Conservation (phyloP, 2,329 filamentous ascomycete genomes). For the Teratosphaeria viscida region DNA sequence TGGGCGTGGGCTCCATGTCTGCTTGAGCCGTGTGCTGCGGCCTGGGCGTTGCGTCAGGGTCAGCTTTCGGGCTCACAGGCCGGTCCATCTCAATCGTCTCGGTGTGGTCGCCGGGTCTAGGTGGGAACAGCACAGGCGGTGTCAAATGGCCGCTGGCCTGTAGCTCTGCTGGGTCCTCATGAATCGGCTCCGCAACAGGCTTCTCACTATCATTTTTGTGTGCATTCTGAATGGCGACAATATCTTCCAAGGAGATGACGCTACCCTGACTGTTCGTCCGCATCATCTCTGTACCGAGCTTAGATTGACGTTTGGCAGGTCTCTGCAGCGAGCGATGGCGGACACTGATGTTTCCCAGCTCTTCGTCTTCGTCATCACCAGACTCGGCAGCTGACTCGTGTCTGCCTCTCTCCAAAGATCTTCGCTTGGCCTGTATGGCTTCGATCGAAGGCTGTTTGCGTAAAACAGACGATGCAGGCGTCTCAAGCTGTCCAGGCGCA, state of each 20-base stretch:
- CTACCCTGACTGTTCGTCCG: constrained; percentile 90
- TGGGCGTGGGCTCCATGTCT: constrained; percentile 34
- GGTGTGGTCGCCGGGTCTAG: constrained; percentile 30
- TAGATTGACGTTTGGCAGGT: constrained; percentile 49
- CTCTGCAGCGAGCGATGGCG: constrained; percentile 49
- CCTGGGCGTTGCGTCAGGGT: constrained; percentile 31
- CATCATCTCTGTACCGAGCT: constrained; percentile 96
- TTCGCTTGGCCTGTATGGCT: constrained; percentile 62
- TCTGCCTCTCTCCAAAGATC: constrained; percentile 61
- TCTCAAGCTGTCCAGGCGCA: constrained; percentile 43
- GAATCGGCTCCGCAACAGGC: constrained; percentile 19
- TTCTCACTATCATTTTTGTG: constrained; percentile 4
- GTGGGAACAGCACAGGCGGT: constrained; percentile 42
- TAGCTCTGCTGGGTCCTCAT: constrained; percentile 29
- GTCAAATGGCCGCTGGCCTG: constrained; percentile 32
- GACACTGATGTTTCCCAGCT: constrained; percentile 56
- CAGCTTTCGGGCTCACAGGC: constrained; percentile 3
- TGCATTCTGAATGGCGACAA: constrained; percentile 16
- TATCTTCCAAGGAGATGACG: constrained; percentile 41
- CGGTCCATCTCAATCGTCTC: constrained; percentile 31
- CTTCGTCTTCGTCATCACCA: constrained; percentile 90
- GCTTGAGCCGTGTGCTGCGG: constrained; percentile 16
- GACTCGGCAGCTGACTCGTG: constrained; percentile 67
- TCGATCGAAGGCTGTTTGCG: constrained; percentile 61
- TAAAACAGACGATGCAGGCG: constrained; percentile 21